A percentile compares a stretch with the other conserved stretches of the same genome.
These are phyloP conservation scores for Saccharomycopsis schoenii DNA, from an alignment of 805 yeast genomes.

Conservation along the genomic window DNA sequence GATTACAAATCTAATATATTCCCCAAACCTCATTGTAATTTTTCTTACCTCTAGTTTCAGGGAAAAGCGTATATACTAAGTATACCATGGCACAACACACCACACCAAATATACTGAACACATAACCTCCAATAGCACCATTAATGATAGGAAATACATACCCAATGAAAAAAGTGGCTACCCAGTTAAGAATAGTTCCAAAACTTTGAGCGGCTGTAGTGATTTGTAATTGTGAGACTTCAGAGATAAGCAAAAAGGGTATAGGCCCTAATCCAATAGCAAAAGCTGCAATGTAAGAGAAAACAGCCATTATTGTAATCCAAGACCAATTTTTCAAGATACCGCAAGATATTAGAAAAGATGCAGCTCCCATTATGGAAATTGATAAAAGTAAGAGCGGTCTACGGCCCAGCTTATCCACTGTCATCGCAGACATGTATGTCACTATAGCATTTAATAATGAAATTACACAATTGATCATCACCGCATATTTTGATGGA, in stretches of 20 bases:
- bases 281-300: slow-evolving; percentile 70
- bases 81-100: slow-evolving; percentile 41
- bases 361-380: slow-evolving; percentile 52
- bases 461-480: slow-evolving; percentile 70
- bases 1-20: background rate
- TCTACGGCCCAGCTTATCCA: slow-evolving; percentile 71
- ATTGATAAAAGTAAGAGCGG: slow-evolving; percentile 62
- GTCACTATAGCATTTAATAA: slow-evolving; percentile 68
- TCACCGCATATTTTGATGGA: slow-evolving; percentile 53
- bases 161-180: slow-evolving; percentile 77
- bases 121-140: slow-evolving; percentile 60
- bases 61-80: slow-evolving; percentile 42
- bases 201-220: slow-evolving; percentile 85
- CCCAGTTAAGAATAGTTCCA: slow-evolving; percentile 88
- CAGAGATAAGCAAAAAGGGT: slow-evolving; percentile 82
- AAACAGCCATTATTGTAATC: slow-evolving; percentile 53
- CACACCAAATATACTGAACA: slow-evolving; percentile 61
- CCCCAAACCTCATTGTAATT: slow-evolving; percentile 65
- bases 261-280: slow-evolving; percentile 94
- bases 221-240: slow-evolving; percentile 74
- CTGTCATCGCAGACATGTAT: slow-evolving; percentile 56
- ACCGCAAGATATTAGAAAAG: slow-evolving; percentile 58
- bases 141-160: slow-evolving; percentile 69
- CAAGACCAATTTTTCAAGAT: slow-evolving; percentile 40
- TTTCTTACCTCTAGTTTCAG: slow-evolving; percentile 65